These are phyloP conservation scores for Tylopilus plumbeoviolaceoides DNA, from an alignment of 768 basidiomycete genomes.

Conservation along the genomic window DNA sequence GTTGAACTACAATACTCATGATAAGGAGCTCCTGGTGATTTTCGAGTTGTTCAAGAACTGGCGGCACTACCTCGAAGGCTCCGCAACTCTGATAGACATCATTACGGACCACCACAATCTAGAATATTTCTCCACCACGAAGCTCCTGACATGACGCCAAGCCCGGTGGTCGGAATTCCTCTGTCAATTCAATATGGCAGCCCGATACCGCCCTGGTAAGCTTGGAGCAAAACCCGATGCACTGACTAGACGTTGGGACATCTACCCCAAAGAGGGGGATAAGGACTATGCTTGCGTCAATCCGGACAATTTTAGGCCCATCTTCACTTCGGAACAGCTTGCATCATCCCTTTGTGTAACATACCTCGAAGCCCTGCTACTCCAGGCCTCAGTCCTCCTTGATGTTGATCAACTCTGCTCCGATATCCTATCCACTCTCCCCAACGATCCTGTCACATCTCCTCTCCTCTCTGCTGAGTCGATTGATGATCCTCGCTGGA, in stretches of 20 bases:
- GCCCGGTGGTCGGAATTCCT: background rate
- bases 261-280: background rate
- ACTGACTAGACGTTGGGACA: background rate
- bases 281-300: background rate
- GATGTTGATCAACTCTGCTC: too few species aligned
- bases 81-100: background rate
- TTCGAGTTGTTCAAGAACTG: background rate
- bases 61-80: background rate
- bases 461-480: too few species aligned
- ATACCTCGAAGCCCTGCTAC: background rate
- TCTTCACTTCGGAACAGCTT: background rate
- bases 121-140: background rate
- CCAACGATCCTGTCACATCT: too few species aligned
- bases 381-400: too few species aligned
- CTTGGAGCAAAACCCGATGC: background rate
- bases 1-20: background rate
- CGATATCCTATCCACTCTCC: too few species aligned
- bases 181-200: background rate
- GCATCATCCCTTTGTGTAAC: too few species aligned
- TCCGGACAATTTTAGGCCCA: background rate
- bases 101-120: background rate
- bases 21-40: background rate
- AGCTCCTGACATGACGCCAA: background rate
- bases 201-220: background rate
- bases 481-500: too few species aligned